These are phyloP conservation scores for Allodekkera sacchari DNA, from an alignment of 805 yeast species.

Conservation along the genomic window DNA sequence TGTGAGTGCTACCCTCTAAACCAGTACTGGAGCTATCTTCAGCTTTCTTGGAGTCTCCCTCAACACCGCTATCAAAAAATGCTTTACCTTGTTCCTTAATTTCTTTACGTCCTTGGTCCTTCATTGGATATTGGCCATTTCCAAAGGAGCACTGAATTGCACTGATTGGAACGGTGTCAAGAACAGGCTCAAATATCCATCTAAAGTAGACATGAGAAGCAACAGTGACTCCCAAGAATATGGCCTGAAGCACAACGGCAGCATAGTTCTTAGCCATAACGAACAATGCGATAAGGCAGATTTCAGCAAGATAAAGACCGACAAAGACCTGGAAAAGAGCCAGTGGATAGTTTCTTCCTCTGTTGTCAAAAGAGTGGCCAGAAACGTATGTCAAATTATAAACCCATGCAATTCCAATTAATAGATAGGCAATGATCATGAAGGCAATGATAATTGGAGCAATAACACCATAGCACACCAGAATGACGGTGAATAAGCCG, in stretches of 20 bases:
- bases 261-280: constrained; percentile 78
- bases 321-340: constrained; percentile 67
- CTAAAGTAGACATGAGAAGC: constrained; percentile 51
- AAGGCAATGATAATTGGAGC: constrained; percentile 67
- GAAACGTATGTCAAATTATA: constrained; percentile 59
- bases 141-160: too few relatives aligned
- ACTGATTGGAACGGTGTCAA: constrained; percentile 64
- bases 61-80: constrained; percentile 15
- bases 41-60: constrained; percentile 3
- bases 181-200: constrained; percentile 50
- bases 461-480: constrained; percentile 69
- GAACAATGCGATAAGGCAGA: constrained; percentile 62
- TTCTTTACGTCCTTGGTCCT: constrained; percentile 59
- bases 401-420: constrained; percentile 52
- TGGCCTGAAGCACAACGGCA: constrained; percentile 60
- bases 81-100: constrained; percentile 29
- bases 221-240: constrained; percentile 51
- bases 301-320: constrained; percentile 63
- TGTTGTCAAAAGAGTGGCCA: constrained; percentile 50
- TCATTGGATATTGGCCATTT: constrained; percentile 41
- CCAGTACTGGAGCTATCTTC: background rate
- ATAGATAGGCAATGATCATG: constrained; percentile 46
- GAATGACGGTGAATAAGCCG: constrained; percentile 66
- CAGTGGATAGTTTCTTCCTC: constrained; percentile 68
- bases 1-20: too few relatives aligned